Percentiles rank a stretch among this genome's conserved stretches.
Evolutionary conservation across 441 rosid genomes (phyloP).

Genomic region (Croton setiger): DNA sequence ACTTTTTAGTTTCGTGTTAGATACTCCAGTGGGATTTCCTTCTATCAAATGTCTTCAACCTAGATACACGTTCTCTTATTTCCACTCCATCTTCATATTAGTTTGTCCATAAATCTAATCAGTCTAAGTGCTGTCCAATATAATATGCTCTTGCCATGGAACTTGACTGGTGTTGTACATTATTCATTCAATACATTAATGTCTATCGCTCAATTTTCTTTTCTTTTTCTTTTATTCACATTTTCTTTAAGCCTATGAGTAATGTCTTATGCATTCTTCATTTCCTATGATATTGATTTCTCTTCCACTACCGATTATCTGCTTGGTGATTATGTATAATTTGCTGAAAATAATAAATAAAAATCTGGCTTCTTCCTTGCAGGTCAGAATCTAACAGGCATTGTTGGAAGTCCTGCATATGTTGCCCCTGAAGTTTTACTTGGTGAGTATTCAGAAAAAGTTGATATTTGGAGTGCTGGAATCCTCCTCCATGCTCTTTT

Average conservation of each 20-base stretch:
- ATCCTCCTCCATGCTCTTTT: constrained; percentile 68
- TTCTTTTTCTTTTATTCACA: neutral
- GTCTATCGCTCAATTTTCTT: neutral
- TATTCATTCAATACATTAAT: neutral
- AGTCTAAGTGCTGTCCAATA: neutral
- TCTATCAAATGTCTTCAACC: neutral
- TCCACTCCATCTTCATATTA: neutral
- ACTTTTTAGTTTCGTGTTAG: too few relatives aligned
- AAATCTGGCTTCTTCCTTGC: constrained; percentile 15
- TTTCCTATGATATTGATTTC: neutral
- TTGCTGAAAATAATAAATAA: constrained; percentile 1
- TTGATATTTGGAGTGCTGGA: constrained; percentile 87
- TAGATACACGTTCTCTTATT: neutral
- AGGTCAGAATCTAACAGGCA: constrained; percentile 75
- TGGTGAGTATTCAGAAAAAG: constrained; percentile 75
- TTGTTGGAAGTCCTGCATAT: constrained; percentile 89
- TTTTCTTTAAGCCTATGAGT: neutral
- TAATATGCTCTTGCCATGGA: neutral
- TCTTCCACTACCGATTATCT: neutral
- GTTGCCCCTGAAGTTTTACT: constrained; percentile 79
- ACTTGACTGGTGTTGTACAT: neutral
- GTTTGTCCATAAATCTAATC: neutral
- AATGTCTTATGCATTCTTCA: neutral
- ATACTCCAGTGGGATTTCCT: neutral
- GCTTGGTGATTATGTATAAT: neutral